phyloP scores from a whole-genome alignment of 805 yeast species.

The Ogataea nitratoaversa region DNA sequence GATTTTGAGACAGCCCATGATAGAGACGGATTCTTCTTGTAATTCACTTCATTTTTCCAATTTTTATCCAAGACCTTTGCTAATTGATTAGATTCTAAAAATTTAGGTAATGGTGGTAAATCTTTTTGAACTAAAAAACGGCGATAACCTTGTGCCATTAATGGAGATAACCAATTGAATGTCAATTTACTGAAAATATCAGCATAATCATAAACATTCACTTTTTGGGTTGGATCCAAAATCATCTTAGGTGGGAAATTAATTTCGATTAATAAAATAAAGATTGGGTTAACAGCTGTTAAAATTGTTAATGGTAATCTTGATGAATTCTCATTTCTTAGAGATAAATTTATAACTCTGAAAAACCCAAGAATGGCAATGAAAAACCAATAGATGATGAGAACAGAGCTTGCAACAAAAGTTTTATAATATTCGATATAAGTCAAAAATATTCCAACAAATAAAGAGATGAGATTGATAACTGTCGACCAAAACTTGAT shows the following conservation, averaged over 20 bases:
- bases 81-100: conserved; percentile 52
- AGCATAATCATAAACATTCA: conserved; percentile 43
- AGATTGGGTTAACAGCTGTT: conserved; percentile 33
- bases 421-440: conserved; percentile 69
- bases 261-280: conserved; percentile 43
- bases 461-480: conserved; percentile 37
- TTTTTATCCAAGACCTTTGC: conserved; percentile 45
- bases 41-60: conserved; percentile 56
- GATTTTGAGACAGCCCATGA: conserved; percentile 53
- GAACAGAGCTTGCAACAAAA: conserved; percentile 58
- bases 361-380: conserved; percentile 43
- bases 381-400: conserved; percentile 75
- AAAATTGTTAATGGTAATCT: conserved; percentile 25
- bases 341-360: conserved; percentile 37
- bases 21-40: conserved; percentile 29
- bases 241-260: conserved; percentile 33
- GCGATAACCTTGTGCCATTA: conserved; percentile 49
- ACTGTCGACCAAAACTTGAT: conserved; percentile 25
- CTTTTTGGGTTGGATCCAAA: conserved; percentile 31
- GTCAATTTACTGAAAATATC: conserved; percentile 50
- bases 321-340: conserved; percentile 34
- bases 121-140: conserved; percentile 50
- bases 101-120: conserved; percentile 73
- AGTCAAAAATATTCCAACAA: conserved; percentile 54
- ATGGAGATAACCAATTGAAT: conserved; percentile 56